A percentile compares a stretch with the other conserved stretches of the same genome.
These are phyloP conservation scores for Escallonia herrerae DNA, from an alignment of 129 eudicot species.

Conservation along the genomic window DNA sequence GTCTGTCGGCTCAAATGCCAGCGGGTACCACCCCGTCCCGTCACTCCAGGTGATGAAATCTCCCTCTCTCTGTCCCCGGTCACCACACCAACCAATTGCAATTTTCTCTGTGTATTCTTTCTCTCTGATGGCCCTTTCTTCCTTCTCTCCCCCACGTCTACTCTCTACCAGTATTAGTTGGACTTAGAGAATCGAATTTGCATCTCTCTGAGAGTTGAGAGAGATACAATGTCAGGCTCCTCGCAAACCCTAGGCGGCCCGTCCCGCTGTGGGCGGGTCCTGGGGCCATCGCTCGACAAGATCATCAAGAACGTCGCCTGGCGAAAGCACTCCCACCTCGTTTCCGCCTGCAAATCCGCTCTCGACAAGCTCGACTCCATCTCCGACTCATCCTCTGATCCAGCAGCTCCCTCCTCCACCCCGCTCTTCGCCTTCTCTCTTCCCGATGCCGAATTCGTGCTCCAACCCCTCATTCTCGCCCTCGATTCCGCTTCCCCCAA, in stretches of 20 bases:
- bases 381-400: conserved; percentile 39
- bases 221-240: not conserved
- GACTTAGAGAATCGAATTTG: too few relatives aligned
- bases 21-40: too few relatives aligned
- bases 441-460: conserved; percentile 51
- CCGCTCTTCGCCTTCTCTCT: conserved; percentile 55
- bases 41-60: too few relatives aligned
- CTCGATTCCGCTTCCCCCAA: conserved; percentile 66
- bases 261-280: conserved; percentile 82
- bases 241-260: conserved; percentile 84
- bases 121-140: too few relatives aligned
- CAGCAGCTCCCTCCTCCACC: conserved; percentile 47
- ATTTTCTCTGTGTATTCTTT: too few relatives aligned
- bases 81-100: too few relatives aligned
- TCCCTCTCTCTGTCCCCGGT: too few relatives aligned
- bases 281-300: conserved; percentile 94
- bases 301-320: conserved; percentile 94
- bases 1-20: too few relatives aligned
- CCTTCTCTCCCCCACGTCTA: too few relatives aligned
- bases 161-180: too few relatives aligned
- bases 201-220: too few relatives aligned
- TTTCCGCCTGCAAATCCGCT: conserved; percentile 75
- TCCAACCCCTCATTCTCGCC: conserved; percentile 67
- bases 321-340: conserved; percentile 90
- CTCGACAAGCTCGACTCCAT: conserved; percentile 71